Evolutionary conservation across 495 filamentous ascomycete genomes (phyloP).

Genomic region (Talaromyces proteolyticus): DNA sequence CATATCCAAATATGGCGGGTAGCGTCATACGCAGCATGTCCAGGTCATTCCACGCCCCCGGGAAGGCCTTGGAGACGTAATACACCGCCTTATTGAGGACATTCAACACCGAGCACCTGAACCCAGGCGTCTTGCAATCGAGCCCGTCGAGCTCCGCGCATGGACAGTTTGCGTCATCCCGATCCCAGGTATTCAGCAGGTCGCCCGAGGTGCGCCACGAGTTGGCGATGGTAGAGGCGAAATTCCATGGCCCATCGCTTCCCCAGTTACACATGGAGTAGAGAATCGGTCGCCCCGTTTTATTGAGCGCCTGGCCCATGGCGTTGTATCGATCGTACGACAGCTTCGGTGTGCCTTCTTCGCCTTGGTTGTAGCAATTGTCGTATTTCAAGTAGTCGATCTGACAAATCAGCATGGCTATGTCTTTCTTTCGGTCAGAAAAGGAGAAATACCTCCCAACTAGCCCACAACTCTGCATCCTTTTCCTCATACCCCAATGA

Average conservation of each 20-base stretch:
- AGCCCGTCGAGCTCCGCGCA: slow-evolving; percentile 27
- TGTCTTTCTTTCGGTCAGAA: slow-evolving; percentile 1
- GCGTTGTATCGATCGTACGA: slow-evolving; percentile 46
- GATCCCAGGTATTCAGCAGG: slow-evolving; percentile 16
- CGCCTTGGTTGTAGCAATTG: slow-evolving; percentile 57
- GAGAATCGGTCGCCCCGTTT: slow-evolving; percentile 50
- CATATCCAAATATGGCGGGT: too few relatives aligned
- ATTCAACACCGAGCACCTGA: slow-evolving; percentile 47
- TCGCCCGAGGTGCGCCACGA: slow-evolving; percentile 53
- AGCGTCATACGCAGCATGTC: slow-evolving; percentile 44
- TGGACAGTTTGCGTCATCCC: slow-evolving; percentile 28
- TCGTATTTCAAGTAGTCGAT: slow-evolving; percentile 61
- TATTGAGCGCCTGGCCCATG: slow-evolving; percentile 58
- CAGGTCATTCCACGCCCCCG: slow-evolving; percentile 32
- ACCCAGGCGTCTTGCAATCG: slow-evolving; percentile 44
- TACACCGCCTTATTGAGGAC: slow-evolving; percentile 45
- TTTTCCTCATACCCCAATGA: slow-evolving; percentile 49
- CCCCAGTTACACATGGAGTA: slow-evolving; percentile 60
- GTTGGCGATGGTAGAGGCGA: slow-evolving; percentile 51
- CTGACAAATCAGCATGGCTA: background rate
- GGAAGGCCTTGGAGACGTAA: slow-evolving; percentile 22
- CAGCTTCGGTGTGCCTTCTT: slow-evolving; percentile 36
- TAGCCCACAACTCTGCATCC: slow-evolving; percentile 56
- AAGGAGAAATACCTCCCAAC: slow-evolving; percentile 42
- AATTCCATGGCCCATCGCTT: slow-evolving; percentile 45